phyloP scores from a whole-genome alignment of 768 basidiomycete species.

The Lactifluus pinguis region DNA sequence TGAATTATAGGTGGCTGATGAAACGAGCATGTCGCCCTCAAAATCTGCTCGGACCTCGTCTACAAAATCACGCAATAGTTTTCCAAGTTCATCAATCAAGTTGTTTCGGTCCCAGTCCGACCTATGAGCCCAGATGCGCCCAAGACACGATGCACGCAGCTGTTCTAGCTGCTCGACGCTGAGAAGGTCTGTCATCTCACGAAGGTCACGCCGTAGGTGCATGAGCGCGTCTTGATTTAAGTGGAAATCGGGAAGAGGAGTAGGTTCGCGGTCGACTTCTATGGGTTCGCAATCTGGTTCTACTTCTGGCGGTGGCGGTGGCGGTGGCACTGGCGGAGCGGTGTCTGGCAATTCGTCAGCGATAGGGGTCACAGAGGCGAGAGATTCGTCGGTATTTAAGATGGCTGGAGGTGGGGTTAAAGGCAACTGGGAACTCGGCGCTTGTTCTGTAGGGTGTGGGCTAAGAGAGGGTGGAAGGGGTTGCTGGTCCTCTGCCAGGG shows the following conservation, averaged over 20 bases:
- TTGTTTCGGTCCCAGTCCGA: slow-evolving; percentile 74
- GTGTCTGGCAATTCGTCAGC: slow-evolving; percentile 8
- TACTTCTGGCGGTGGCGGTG: slow-evolving; percentile 20
- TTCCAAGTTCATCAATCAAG: slow-evolving; percentile 50
- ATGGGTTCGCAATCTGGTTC: slow-evolving; percentile 32
- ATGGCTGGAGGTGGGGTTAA: not conserved
- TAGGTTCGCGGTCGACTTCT: slow-evolving; percentile 52
- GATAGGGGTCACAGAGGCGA: not conserved
- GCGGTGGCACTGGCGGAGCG: slow-evolving; percentile 18
- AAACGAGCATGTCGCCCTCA: slow-evolving; percentile 8
- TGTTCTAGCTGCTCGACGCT: slow-evolving; percentile 91
- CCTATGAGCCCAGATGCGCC: slow-evolving; percentile 73
- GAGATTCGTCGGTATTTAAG: not conserved
- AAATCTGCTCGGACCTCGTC: slow-evolving; percentile 41
- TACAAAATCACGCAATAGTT: slow-evolving; percentile 54
- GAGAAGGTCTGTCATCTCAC: slow-evolving; percentile 45
- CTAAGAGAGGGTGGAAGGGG: not conserved
- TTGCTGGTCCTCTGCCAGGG: not conserved
- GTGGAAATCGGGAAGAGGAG: slow-evolving; percentile 72
- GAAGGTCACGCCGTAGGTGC: slow-evolving; percentile 42
- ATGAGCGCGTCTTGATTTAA: slow-evolving; percentile 44
- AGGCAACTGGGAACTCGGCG: not conserved
- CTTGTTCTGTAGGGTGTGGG: not conserved
- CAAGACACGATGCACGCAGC: slow-evolving; percentile 75
- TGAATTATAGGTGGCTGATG: not conserved